phyloP scores from a whole-genome alignment of 495 filamentous ascomycete species.

The Neurospora sp. region DNA sequence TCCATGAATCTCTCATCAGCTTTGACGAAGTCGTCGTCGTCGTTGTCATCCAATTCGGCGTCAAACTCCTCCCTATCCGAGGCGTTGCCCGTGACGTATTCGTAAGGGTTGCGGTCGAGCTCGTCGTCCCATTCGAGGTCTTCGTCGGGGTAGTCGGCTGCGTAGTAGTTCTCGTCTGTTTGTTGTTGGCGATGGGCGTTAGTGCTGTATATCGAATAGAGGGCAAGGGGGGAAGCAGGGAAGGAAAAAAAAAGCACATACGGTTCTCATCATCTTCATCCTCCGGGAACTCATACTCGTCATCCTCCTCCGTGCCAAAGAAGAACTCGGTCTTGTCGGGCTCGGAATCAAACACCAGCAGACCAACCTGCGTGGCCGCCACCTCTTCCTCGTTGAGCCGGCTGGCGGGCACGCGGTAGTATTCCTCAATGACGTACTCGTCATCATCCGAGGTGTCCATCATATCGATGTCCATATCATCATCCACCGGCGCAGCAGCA shows the following conservation, averaged over 20 bases:
- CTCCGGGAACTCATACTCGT: slow-evolving; percentile 36
- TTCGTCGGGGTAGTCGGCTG: slow-evolving; percentile 46
- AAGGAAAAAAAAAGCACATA: background rate
- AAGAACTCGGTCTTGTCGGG: slow-evolving; percentile 41
- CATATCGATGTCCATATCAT: slow-evolving; percentile 19
- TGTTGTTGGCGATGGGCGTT: background rate
- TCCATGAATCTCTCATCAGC: slow-evolving; percentile 8
- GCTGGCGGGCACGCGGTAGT: slow-evolving; percentile 40
- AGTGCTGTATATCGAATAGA: background rate
- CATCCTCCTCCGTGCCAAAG: slow-evolving; percentile 35
- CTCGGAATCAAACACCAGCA: slow-evolving; percentile 43
- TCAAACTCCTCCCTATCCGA: slow-evolving; percentile 38
- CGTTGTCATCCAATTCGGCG: slow-evolving; percentile 10
- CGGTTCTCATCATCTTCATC: slow-evolving; percentile 48
- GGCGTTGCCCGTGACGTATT: slow-evolving; percentile 32
- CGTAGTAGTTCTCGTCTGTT: slow-evolving; percentile 40
- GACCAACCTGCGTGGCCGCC: slow-evolving; percentile 30
- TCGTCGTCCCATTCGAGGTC: slow-evolving; percentile 47
- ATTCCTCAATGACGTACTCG: slow-evolving; percentile 45
- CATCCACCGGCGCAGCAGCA: slow-evolving; percentile 13
- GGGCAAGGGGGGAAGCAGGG: background rate
- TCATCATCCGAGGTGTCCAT: slow-evolving; percentile 32
- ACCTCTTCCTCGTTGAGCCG: slow-evolving; percentile 29
- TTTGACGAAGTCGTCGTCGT: slow-evolving; percentile 21
- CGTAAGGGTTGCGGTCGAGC: slow-evolving; percentile 34